Evolutionary conservation across 2,329 filamentous ascomycete genomes (phyloP), one percentile per base, ranked within the genome.

Genomic region (Talaromyces albobiverticillius): DNA sequence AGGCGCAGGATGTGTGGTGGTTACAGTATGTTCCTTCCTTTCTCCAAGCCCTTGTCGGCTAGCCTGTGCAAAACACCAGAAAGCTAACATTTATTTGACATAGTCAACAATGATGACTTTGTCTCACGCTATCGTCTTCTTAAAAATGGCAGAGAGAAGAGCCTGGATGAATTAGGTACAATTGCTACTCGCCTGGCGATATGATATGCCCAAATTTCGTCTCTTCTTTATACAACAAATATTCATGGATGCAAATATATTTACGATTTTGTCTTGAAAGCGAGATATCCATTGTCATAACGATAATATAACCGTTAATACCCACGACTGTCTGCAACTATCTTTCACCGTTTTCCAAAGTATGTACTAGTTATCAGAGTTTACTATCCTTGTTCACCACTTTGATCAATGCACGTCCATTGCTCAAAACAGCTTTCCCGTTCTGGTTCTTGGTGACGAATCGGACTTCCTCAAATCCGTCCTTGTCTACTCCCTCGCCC

Each of bases 1-100:
- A 84, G 88, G 66, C 80, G 94, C 61, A 85, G 92, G 61, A 89
- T 99, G 66, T 96, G 92, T 70, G 94, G 94, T 56, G 93, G 83
- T 9, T 97, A 97, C 65, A 87, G 90, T 91, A 76, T 79, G 87
- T 83, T 18, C 57, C 2, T 13, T 18, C 20, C 20, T 42, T 23
- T 25, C 16, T 26, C 9, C 11, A 1, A 26, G 22, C 10, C 10
- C 16, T 31, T 5, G 2, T 1, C 9, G 16, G 11, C 8, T 31
- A n/a, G n/a, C 22, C 47, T 26, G 9, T 49, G 25, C 56, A 26
- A 18, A 26, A 25, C 6, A 41, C 11, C 16, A 32, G 20, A 47
- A 40, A 62, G 45, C 32, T 14, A 34, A 34, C 1, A 46, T 22
- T 22, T 14, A 14, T 22, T 42, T 31, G n/a, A n/a, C n/a, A 46